Conservation (phyloP, 1,284 basidiomycete genomes). For the Apiotrichum montevideense region DNA sequence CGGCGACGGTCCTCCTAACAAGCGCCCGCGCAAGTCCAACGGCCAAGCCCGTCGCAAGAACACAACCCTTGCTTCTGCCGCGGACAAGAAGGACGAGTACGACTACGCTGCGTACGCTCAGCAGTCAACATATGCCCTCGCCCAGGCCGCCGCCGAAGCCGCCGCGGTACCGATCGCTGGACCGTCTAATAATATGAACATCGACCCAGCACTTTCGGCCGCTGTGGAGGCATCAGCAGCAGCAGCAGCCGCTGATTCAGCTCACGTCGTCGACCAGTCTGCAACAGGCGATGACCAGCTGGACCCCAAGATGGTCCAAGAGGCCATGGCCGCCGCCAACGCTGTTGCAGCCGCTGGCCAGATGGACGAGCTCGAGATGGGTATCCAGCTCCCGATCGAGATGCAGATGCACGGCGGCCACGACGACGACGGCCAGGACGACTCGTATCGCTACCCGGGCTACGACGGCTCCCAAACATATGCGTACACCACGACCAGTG, state of each 20-base stretch:
- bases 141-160: constrained; percentile 1
- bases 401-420: constrained; percentile 42
- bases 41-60: constrained; percentile 18
- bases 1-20: constrained; percentile 10
- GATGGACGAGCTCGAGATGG: constrained; percentile 46
- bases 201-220: neutral
- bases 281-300: neutral
- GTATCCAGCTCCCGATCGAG: constrained; percentile 43
- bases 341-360: constrained; percentile 26
- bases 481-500: neutral
- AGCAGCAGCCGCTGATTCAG: no score
- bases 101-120: constrained; percentile 13
- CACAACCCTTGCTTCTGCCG: neutral
- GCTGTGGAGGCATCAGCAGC: neutral
- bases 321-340: constrained; percentile 35
- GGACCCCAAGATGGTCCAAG: constrained; percentile 39
- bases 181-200: neutral
- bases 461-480: constrained; percentile 6
- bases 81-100: constrained; percentile 10
- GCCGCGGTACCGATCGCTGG: constrained; percentile 4
- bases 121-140: neutral
- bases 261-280: neutral
- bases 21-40: constrained; percentile 19
- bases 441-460: neutral
- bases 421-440: constrained; percentile 24